phyloP scores from a whole-genome alignment of 2,329 filamentous ascomycete genomes.

The Aspergillus brasiliensis region DNA sequence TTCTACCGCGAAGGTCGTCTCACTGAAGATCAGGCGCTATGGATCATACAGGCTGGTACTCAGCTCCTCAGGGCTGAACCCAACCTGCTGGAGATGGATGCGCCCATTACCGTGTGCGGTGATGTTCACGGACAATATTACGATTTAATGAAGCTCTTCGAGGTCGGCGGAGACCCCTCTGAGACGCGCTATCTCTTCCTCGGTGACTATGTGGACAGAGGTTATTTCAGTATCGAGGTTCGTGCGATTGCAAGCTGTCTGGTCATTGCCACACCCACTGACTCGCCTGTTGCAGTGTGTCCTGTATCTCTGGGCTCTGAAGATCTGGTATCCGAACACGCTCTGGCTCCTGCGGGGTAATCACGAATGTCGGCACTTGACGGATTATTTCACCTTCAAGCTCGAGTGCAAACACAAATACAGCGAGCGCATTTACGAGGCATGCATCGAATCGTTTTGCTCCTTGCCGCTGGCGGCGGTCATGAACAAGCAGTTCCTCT shows the following conservation, averaged over 20 bases:
- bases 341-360: constrained; percentile 97
- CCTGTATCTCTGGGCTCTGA: constrained; percentile 94
- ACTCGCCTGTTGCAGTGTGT: constrained; percentile 65
- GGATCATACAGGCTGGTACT: constrained; percentile 86
- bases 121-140: constrained; percentile 99
- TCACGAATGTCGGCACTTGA: constrained; percentile 97
- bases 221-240: constrained; percentile 97
- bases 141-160: constrained; percentile 98
- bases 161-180: constrained; percentile 93
- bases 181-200: constrained; percentile 97
- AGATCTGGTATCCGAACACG: constrained; percentile 98
- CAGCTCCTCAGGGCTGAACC: constrained; percentile 87
- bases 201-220: constrained; percentile 96
- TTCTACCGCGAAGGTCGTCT: constrained; percentile 96
- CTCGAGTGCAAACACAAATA: constrained; percentile 99
- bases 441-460: constrained; percentile 98
- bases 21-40: constrained; percentile 95
- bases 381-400: constrained; percentile 99
- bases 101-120: constrained; percentile 96
- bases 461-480: constrained; percentile 87
- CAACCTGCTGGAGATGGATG: constrained; percentile 98
- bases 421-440: constrained; percentile 92
- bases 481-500: constrained; percentile 99
- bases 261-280: constrained; percentile 1
- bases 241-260: constrained; percentile 19